phyloP scores from a whole-genome alignment of 2,329 filamentous ascomycete species.

The Phialemoniopsis sp. region DNA sequence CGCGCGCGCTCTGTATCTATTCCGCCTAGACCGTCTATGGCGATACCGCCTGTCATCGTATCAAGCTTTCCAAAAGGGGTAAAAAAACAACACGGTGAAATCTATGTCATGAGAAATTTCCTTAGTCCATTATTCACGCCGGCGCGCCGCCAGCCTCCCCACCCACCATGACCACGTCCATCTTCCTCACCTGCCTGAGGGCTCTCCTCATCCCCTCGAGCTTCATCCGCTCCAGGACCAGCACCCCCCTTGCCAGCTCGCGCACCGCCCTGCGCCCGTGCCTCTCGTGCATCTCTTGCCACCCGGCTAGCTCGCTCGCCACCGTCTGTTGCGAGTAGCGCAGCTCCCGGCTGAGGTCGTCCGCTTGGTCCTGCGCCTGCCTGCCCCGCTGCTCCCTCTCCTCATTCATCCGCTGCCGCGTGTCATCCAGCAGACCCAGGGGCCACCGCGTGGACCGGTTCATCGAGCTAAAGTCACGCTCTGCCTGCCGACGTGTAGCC shows the following conservation, averaged over 20 bases:
- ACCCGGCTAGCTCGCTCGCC: slow-evolving; percentile 84
- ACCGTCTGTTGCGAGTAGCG: slow-evolving; percentile 92
- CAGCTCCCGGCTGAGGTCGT: slow-evolving; percentile 74
- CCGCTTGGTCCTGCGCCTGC: slow-evolving; percentile 65
- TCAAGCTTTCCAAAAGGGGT: too few relatives aligned
- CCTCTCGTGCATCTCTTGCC: slow-evolving; percentile 84
- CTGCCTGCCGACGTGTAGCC: slow-evolving; percentile 69
- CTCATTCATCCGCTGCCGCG: slow-evolving; percentile 73
- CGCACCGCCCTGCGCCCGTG: slow-evolving; percentile 71
- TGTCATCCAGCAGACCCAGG: slow-evolving; percentile 79
- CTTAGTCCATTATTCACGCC: too few relatives aligned
- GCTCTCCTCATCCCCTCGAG: slow-evolving; percentile 79
- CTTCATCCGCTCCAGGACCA: slow-evolving; percentile 75
- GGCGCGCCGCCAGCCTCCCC: slow-evolving; percentile 11
- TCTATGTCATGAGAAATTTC: not conserved
- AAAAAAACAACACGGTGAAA: too few relatives aligned
- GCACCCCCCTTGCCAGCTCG: slow-evolving; percentile 71
- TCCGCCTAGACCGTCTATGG: too few relatives aligned
- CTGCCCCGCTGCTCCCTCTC: slow-evolving; percentile 80
- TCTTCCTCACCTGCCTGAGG: slow-evolving; percentile 53
- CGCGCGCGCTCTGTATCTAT: too few relatives aligned
- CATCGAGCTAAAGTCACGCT: slow-evolving; percentile 72
- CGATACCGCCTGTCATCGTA: too few relatives aligned
- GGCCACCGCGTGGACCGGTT: slow-evolving; percentile 76
- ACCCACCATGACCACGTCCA: not conserved